Base-by-base conservation (phyloP, 208 protist genomes). In the Trypanosomatidae sp. region DNA sequence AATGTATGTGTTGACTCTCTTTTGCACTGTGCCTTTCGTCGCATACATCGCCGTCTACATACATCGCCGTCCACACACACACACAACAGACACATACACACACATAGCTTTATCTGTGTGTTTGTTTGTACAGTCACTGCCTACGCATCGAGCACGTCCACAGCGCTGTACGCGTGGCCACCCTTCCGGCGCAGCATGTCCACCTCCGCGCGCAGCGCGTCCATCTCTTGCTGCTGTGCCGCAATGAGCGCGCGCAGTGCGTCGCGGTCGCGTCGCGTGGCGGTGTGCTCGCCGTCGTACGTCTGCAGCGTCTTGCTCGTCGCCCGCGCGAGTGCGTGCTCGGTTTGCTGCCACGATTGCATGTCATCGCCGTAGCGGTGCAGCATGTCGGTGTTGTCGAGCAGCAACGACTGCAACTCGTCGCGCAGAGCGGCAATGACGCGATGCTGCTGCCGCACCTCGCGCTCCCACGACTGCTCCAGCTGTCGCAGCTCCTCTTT, bases 151-250 rank as follows among this genome's bases (percentile, higher is more conserved):
- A 42, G 5, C 8, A 15, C 8, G 5, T 15, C 8, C 10, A 10
- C 48, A 30, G 76, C 74, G 18, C 67, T 86, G 55, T 95, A 95
- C 6, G 84, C 76, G 47, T 95, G 82, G 1, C 92, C 94, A 6
- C 91, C 91, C 52, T 97, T 97, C 11, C 90, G 68, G 8, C 76
- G 66, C 54, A 97, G 63, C 78, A 96, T 93, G 24, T 71, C 52
- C 25, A 97, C 87, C 56, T 97, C 92, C 0, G 72, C 67, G 15
- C 68, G 84, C 15, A 97, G 71, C 6, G 82, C 77, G n/a, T 96
- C 90, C 28, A 97, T 91, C 56, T 97, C 92, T 35, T 83, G 68
- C 52, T 92, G 76, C 62, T 96, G 92, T 21, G 84, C 71, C 3
- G 74, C 52, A 7, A 97, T 88, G 2, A 95, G 69, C 18, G 88